Percentiles rank a stretch among this genome's conserved stretches.
These are phyloP conservation scores for Candida michaelii DNA, from an alignment of 805 yeast genomes.

Conservation along the genomic window DNA sequence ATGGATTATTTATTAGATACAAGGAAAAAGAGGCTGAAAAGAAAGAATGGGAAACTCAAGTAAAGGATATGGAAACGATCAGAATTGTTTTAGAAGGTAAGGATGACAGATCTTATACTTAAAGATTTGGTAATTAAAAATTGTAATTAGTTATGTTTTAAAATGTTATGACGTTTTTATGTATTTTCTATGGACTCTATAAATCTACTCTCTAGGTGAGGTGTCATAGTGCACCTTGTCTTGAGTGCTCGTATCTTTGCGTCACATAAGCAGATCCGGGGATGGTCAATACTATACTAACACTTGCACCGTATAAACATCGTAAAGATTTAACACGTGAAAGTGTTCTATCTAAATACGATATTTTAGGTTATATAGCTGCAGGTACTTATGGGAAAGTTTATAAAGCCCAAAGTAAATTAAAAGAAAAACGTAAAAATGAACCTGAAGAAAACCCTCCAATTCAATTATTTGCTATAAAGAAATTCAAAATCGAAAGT, in stretches of 20 bases:
- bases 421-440: conserved; percentile 37
- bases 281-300: conserved; percentile 16
- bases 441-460: conserved; percentile 13
- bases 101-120: conserved; percentile 68
- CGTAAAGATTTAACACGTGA: conserved; percentile 62
- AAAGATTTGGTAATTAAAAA: neutral
- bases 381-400: conserved; percentile 98
- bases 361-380: conserved; percentile 91
- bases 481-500: conserved; percentile 88
- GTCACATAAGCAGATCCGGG: too few relatives aligned
- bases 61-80: conserved; percentile 72
- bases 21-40: conserved; percentile 53
- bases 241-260: too few relatives aligned
- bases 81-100: conserved; percentile 78
- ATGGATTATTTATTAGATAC: conserved; percentile 58
- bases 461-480: conserved; percentile 69
- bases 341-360: conserved; percentile 81
- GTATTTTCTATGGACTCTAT: too few relatives aligned
- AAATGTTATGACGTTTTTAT: neutral
- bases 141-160: neutral
- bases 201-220: too few relatives aligned
- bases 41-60: conserved; percentile 69
- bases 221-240: too few relatives aligned
- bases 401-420: conserved; percentile 63
- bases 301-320: conserved; percentile 45